Evolutionary conservation across 345 rosid genomes (phyloP).

Genomic region (Camelina laxa): DNA sequence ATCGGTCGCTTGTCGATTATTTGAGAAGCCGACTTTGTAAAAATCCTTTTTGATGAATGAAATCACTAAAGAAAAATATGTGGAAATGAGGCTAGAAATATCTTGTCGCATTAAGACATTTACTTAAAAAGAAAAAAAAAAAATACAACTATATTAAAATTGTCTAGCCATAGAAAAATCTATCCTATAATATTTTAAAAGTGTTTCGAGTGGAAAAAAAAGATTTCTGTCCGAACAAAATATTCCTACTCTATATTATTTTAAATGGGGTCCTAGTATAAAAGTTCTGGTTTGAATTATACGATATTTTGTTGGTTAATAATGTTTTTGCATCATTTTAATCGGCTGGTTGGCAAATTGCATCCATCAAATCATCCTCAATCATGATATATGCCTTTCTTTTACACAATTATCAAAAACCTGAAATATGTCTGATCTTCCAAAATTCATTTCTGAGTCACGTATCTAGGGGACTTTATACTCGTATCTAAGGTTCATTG

Average conservation of each 20-base stretch:
- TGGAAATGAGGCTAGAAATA: neutral
- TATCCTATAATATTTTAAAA: neutral
- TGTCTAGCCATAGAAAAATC: neutral
- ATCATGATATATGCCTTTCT: no score
- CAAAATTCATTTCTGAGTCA: no score
- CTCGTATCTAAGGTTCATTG: no score
- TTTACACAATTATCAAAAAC: no score
- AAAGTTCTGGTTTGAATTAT: neutral
- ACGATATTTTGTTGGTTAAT: neutral
- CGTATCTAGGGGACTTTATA: no score
- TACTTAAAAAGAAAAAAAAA: neutral
- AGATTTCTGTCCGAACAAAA: no score
- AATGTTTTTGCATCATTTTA: no score
- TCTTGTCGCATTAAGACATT: neutral
- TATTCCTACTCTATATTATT: neutral
- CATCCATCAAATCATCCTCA: no score
- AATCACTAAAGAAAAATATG: neutral
- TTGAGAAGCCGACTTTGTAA: neutral
- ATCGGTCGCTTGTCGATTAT: neutral
- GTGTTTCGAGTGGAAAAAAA: no score
- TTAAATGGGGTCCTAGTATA: neutral
- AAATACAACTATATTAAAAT: neutral
- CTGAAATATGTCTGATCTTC: no score
- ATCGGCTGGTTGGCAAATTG: no score
- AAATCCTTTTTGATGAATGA: neutral